Conservation (phyloP, 495 filamentous ascomycete genomes). For the Penicillium pulvis region DNA sequence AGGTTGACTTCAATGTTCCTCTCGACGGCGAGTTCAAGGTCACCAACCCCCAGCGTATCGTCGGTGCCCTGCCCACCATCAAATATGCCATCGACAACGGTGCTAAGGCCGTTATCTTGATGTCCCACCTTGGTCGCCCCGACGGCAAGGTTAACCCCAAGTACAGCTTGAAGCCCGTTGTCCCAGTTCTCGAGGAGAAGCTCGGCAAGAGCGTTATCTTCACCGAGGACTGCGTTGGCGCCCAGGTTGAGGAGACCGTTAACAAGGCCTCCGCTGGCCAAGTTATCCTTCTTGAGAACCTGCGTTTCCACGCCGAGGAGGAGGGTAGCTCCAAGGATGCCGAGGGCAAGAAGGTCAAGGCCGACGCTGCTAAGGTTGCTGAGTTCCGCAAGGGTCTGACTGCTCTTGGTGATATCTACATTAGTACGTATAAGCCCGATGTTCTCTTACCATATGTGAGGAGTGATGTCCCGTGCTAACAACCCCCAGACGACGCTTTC, state of each 20-base stretch:
- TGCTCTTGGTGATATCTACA: conserved; percentile 90
- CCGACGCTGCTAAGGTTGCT: conserved; percentile 86
- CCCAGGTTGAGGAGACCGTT: conserved; percentile 85
- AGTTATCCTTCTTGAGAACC: conserved; percentile 92
- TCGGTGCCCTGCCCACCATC: conserved; percentile 95
- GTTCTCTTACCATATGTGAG: background rate
- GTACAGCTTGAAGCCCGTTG: conserved; percentile 92
- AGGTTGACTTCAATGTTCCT: conserved; percentile 99
- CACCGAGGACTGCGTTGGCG: conserved; percentile 87
- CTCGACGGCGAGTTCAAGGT: conserved; percentile 88
- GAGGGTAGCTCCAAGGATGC: conserved; percentile 92
- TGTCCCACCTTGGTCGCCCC: conserved; percentile 98
- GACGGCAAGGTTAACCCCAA: conserved; percentile 87
- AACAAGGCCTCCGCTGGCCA: conserved; percentile 80
- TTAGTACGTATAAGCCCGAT: conserved; percentile 66
- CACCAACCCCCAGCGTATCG: conserved; percentile 98
- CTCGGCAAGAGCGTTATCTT: conserved; percentile 82
- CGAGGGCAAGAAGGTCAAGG: conserved; percentile 96
- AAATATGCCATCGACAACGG: conserved; percentile 94
- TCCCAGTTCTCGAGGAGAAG: conserved; percentile 87
- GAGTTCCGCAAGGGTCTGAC: conserved; percentile 95
- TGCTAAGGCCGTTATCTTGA: conserved; percentile 93
- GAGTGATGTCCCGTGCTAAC: conserved; percentile 20
- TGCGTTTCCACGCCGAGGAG: conserved; percentile 97
- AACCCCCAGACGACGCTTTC: conserved; percentile 84